These are phyloP conservation scores for Suillus subaureus DNA, from an alignment of 768 basidiomycete genomes.

Conservation along the genomic window DNA sequence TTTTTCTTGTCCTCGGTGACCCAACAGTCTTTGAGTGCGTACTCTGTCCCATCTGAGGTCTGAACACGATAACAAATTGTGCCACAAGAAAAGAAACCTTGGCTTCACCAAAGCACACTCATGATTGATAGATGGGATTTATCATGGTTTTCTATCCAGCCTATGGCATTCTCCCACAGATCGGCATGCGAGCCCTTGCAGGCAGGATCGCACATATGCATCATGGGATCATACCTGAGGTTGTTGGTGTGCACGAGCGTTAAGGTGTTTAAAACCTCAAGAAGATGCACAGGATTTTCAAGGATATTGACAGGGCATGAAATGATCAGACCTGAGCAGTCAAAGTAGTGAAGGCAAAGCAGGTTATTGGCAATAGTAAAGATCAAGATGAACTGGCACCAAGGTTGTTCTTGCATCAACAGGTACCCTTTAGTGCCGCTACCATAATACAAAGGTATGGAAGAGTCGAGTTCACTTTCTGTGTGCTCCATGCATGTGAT, in stretches of 20 bases:
- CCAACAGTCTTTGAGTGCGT: constrained; percentile 7
- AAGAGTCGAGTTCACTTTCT: background rate
- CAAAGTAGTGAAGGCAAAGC: background rate
- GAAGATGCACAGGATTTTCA: background rate
- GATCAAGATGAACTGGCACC: background rate
- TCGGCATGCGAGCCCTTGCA: background rate
- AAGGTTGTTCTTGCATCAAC: background rate
- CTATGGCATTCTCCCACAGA: background rate
- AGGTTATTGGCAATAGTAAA: background rate
- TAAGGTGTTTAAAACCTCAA: background rate
- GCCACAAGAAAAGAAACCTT: constrained; percentile 1
- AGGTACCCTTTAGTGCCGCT: constrained; percentile 1
- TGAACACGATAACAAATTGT: background rate
- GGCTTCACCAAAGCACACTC: background rate
- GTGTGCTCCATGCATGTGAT: background rate
- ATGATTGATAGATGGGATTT: background rate
- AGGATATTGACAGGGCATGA: background rate
- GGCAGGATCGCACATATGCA: background rate
- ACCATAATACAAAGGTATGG: background rate
- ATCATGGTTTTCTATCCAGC: background rate
- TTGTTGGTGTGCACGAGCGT: background rate
- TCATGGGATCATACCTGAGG: constrained; percentile 2
- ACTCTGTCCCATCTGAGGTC: background rate
- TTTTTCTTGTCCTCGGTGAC: background rate
- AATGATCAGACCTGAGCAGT: background rate